Evolutionary conservation across 1,284 basidiomycete species (phyloP), one percentile per base, ranked within the genome.

Genomic region (Phylloboletellus chloephorus): DNA sequence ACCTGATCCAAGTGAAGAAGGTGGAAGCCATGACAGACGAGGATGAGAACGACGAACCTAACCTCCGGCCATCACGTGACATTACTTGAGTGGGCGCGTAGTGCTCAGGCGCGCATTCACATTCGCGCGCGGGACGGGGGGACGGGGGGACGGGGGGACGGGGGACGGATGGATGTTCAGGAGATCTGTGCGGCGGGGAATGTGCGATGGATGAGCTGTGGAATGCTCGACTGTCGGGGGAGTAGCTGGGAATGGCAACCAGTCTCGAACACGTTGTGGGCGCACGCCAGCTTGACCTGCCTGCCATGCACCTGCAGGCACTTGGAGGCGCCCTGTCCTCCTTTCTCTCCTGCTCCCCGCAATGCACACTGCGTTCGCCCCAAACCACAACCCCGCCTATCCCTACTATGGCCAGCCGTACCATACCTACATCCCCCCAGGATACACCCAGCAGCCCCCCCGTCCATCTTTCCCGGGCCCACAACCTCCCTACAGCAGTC

Each of bases 1-100:
- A 92, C 57, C 85, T 84, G 58, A 88, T 56, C 90, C 90, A 95
- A 57, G 76, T 75, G 61, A 82, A 71, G 69, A 94, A 91, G 31
- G 79, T 80, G 32, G 85, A 86, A 46, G 86, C 74, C 87, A 89
- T 89, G 60, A 51, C 48, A 33, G 40, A 34, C 21, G 40, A 45
- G 44, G 37, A 37, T 6, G 24, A 22, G 31, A 21, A 20, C n/a
- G 26, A 33, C 13, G 24, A n/a, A n/a, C n/a, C n/a, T n/a, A n/a
- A n/a, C n/a, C n/a, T n/a, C n/a, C n/a, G n/a, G n/a, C 13, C 12
- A 9, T 52, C 51, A 52, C 51, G 51, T 52, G 51, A 52, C 35
- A 21, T 28, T 2, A 7, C 15, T n/a, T n/a, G n/a, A n/a, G n/a
- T n/a, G n/a, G n/a, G n/a, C n/a, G n/a, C n/a, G n/a, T n/a, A n/a